phyloP scores from a whole-genome alignment of 108 stramenopile species.

The Pseudonitzschia multiseries region DNA sequence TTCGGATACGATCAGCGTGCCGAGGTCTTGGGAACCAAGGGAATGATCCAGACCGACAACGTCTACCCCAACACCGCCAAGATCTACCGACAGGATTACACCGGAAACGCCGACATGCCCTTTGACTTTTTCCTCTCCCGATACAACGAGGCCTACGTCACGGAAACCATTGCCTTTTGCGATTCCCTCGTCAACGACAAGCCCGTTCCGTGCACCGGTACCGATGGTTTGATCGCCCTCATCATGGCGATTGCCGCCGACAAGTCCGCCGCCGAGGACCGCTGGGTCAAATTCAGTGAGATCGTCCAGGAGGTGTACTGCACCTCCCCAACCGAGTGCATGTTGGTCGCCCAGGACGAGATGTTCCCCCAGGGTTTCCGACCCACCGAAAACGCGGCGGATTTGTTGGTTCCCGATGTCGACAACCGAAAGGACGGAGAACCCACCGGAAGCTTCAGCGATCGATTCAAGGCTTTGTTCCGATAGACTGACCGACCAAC shows the following conservation, averaged over 20 bases:
- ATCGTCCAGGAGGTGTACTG: conserved; percentile 79
- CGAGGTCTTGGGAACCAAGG: conserved; percentile 92
- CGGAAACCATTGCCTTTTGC: conserved; percentile 92
- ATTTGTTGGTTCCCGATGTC: conserved; percentile 65
- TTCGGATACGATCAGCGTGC: conserved; percentile 98
- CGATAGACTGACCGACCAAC: not conserved
- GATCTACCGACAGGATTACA: conserved; percentile 87
- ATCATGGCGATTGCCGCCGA: conserved; percentile 96
- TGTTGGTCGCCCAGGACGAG: conserved; percentile 53
- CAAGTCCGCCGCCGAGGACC: conserved; percentile 80
- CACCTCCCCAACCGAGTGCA: conserved; percentile 57
- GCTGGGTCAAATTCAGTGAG: conserved; percentile 88
- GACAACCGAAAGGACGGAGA: conserved; percentile 39
- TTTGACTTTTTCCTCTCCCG: conserved; percentile 95
- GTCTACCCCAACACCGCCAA: conserved; percentile 93
- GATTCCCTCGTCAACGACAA: conserved; percentile 90
- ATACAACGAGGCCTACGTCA: conserved; percentile 94
- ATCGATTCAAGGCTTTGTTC: conserved; percentile 28
- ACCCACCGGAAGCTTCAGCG: conserved; percentile 5
- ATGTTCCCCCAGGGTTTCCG: conserved; percentile 79
- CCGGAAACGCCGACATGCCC: conserved; percentile 97
- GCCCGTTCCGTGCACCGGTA: conserved; percentile 92
- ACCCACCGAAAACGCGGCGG: conserved; percentile 48
- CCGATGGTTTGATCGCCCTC: conserved; percentile 93
- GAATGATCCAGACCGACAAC: conserved; percentile 97